phyloP scores from a whole-genome alignment of 192 early-diverging fungal species.

The Obelidium mucronatum region DNA sequence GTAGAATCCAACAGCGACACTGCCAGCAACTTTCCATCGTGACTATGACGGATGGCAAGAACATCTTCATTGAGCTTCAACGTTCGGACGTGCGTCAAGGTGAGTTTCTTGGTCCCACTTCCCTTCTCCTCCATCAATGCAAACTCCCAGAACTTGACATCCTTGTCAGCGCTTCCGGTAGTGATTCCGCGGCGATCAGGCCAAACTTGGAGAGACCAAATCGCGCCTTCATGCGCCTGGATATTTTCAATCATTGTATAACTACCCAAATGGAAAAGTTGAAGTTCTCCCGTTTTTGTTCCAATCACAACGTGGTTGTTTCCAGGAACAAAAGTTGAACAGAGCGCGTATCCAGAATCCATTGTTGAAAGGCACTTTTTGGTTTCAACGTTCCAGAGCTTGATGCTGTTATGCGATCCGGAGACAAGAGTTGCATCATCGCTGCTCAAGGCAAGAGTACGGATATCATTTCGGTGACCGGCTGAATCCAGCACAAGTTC shows the following conservation, averaged over 20 bases:
- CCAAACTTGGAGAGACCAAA: slow-evolving; percentile 86
- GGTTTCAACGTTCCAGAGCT: slow-evolving; percentile 90
- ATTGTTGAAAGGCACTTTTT: slow-evolving; percentile 87
- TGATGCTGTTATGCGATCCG: slow-evolving; percentile 82
- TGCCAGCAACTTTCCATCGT: slow-evolving; percentile 86
- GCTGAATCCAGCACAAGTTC: slow-evolving; percentile 77
- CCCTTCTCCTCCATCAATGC: slow-evolving; percentile 71
- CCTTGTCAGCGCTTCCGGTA: slow-evolving; percentile 92
- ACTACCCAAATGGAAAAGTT: slow-evolving; percentile 90
- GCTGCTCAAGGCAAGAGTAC: slow-evolving; percentile 85
- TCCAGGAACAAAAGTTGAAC: slow-evolving; percentile 91
- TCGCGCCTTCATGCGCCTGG: slow-evolving; percentile 88
- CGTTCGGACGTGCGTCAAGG: slow-evolving; percentile 86
- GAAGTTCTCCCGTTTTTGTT: slow-evolving; percentile 88
- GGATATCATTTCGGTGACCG: slow-evolving; percentile 92
- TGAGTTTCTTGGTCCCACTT: slow-evolving; percentile 61
- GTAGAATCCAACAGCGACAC: slow-evolving; percentile 93
- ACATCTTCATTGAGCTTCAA: slow-evolving; percentile 96
- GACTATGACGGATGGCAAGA: slow-evolving; percentile 83
- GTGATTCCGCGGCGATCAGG: slow-evolving; percentile 89
- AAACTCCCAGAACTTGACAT: slow-evolving; percentile 98
- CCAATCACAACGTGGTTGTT: slow-evolving; percentile 89
- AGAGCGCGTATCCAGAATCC: slow-evolving; percentile 91
- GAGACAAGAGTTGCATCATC: slow-evolving; percentile 89
- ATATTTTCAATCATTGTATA: slow-evolving; percentile 84